Percentiles rank a stretch among this genome's conserved stretches.
These are phyloP conservation scores for Lecanosticta acicola DNA, from an alignment of 2,329 filamentous ascomycete genomes.

Conservation along the genomic window DNA sequence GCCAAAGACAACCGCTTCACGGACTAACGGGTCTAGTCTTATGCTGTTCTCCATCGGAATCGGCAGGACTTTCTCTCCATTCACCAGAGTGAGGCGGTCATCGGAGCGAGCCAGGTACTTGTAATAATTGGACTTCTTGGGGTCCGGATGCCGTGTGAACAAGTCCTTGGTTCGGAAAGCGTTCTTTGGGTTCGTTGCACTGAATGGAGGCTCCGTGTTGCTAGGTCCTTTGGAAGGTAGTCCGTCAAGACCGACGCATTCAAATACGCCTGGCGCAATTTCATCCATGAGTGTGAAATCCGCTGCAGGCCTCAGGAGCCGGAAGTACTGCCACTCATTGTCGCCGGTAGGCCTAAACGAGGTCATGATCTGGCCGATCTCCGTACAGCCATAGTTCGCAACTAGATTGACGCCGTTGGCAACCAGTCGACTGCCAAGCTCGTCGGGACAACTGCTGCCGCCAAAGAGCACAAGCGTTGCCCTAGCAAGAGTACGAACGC, in stretches of 20 bases:
- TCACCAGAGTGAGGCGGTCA: slow-evolving; percentile 44
- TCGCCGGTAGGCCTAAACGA: slow-evolving; percentile 51
- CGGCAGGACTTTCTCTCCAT: slow-evolving; percentile 48
- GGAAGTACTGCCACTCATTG: slow-evolving; percentile 56
- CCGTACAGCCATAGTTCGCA: slow-evolving; percentile 45
- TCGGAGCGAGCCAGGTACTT: slow-evolving; percentile 45
- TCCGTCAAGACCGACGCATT: slow-evolving; percentile 37
- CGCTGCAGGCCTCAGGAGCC: slow-evolving; percentile 31
- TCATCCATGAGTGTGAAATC: slow-evolving; percentile 30
- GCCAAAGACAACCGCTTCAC: slow-evolving; percentile 55
- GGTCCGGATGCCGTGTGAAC: slow-evolving; percentile 39
- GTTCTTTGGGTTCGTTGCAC: slow-evolving; percentile 37
- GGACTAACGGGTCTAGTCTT: slow-evolving; percentile 47
- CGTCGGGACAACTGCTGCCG: slow-evolving; percentile 32
- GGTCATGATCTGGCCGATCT: slow-evolving; percentile 58
- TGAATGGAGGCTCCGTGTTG: slow-evolving; percentile 35
- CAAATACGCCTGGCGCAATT: slow-evolving; percentile 38
- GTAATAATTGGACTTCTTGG: slow-evolving; percentile 41
- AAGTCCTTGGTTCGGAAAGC: slow-evolving; percentile 48
- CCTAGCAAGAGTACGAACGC: slow-evolving; percentile 32
- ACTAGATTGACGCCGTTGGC: slow-evolving; percentile 31
- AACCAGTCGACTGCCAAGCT: slow-evolving; percentile 32
- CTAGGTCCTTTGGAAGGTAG: slow-evolving; percentile 34
- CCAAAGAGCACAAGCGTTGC: slow-evolving; percentile 30
- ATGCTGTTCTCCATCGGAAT: slow-evolving; percentile 51